phyloP scores from a whole-genome alignment of 176 grass and related monocot genomes.

The Oryza glumipatula region DNA sequence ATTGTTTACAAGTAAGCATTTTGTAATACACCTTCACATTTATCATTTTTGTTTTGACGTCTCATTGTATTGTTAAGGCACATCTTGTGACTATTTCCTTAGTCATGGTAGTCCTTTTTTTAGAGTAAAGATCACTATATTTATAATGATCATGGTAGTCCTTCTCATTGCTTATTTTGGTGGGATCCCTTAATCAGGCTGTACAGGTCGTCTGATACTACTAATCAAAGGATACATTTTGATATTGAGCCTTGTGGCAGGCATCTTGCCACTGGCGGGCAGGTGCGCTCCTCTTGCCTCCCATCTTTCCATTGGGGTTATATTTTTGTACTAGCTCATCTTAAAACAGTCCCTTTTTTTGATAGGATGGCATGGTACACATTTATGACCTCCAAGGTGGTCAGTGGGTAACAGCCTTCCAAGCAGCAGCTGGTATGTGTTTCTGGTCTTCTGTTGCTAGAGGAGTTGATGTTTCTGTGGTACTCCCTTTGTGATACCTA shows the following conservation, averaged over 20 bases:
- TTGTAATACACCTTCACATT: slow-evolving; percentile 1
- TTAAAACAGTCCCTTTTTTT: slow-evolving; percentile 28
- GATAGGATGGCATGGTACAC: slow-evolving; percentile 89
- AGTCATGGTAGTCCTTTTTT: neutral
- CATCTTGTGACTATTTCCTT: neutral
- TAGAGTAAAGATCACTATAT: no score
- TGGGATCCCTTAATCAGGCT: slow-evolving; percentile 53
- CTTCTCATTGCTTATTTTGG: neutral
- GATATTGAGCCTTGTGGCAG: slow-evolving; percentile 94
- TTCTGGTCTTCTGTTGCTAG: slow-evolving; percentile 26
- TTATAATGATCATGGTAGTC: neutral
- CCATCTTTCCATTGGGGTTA: slow-evolving; percentile 34
- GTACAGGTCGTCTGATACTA: slow-evolving; percentile 86
- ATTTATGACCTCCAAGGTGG: slow-evolving; percentile 91
- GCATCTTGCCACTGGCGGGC: slow-evolving; percentile 85
- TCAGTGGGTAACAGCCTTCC: slow-evolving; percentile 74
- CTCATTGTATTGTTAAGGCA: neutral
- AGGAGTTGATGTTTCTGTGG: neutral
- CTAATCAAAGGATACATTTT: slow-evolving; percentile 95
- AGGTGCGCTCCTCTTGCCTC: slow-evolving; percentile 52
- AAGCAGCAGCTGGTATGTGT: slow-evolving; percentile 86
- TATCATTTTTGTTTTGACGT: neutral
- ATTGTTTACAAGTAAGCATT: slow-evolving; percentile 94
- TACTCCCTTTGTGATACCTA: slow-evolving; percentile 21
- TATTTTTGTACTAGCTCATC: slow-evolving; percentile 34